Conservation (phyloP, 2,329 filamentous ascomycete genomes). For the Hypomyces perniciosus region DNA sequence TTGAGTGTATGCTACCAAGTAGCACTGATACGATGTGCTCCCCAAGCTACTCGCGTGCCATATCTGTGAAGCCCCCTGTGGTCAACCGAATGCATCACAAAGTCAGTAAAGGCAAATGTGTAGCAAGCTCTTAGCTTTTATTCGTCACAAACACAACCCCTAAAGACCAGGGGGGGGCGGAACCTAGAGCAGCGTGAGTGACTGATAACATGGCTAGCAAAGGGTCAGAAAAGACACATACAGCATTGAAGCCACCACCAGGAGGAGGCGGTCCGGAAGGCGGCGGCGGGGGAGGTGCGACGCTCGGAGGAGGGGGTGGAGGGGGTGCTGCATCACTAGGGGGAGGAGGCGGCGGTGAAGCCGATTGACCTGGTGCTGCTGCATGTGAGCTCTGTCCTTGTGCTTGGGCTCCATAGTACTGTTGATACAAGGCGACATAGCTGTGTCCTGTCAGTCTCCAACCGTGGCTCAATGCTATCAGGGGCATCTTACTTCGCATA, state of each 20-base stretch:
- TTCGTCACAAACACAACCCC: constrained; percentile 8
- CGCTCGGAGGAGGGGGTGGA: constrained; percentile 51
- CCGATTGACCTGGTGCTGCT: constrained; percentile 39
- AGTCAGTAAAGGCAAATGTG: constrained; percentile 11
- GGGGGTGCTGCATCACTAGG: constrained; percentile 56
- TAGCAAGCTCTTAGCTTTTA: constrained; percentile 13
- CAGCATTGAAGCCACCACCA: constrained; percentile 55
- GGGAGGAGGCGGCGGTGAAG: constrained; percentile 51
- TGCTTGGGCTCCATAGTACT: constrained; percentile 53
- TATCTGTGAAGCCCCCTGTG: constrained; percentile 10
- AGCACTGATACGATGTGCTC: constrained; percentile 7
- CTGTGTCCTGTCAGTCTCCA: constrained; percentile 24
- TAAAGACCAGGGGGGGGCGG: constrained; percentile 52
- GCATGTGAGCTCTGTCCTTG: constrained; percentile 41
- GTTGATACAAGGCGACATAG: constrained; percentile 67
- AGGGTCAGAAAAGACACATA: constrained; percentile 34
- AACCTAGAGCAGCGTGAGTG: constrained; percentile 34
- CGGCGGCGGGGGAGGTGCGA: constrained; percentile 50
- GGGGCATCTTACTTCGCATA: constrained; percentile 60
- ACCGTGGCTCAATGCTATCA: neutral
- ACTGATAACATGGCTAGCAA: neutral
- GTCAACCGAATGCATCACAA: constrained; percentile 13
- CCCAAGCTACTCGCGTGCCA: constrained; percentile 9
- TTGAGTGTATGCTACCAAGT: constrained; percentile 3
- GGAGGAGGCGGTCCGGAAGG: constrained; percentile 39